phyloP scores from a whole-genome alignment of 768 basidiomycete species.

The Cystofilobasidium bisporidii region DNA sequence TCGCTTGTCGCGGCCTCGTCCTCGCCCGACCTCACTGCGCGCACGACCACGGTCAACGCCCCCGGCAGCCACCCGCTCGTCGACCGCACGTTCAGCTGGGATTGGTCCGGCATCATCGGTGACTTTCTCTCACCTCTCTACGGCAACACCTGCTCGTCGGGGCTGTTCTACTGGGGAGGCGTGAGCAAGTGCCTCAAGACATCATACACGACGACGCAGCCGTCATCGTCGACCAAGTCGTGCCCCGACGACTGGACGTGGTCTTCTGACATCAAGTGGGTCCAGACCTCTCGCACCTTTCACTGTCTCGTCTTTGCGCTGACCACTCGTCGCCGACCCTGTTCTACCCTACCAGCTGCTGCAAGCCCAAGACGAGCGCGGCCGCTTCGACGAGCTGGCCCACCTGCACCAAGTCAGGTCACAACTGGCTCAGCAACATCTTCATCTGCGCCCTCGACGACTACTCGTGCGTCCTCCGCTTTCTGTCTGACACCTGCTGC shows the following conservation, averaged over 20 bases:
- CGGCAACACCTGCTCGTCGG: neutral
- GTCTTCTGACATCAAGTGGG: neutral
- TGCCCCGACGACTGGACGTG: conserved; percentile 17
- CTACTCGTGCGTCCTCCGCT: neutral
- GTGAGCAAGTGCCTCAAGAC: neutral
- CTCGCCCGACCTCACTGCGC: neutral
- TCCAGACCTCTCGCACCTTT: neutral
- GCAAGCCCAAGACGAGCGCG: neutral
- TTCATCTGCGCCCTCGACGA: conserved; percentile 5
- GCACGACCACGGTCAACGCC: neutral
- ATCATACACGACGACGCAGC: neutral
- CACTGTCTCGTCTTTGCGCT: neutral
- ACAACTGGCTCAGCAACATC: conserved; percentile 7
- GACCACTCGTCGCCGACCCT: no score
- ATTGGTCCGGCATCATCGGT: neutral
- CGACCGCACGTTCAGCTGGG: neutral
- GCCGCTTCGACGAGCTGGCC: neutral
- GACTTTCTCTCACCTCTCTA: neutral
- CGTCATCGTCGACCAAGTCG: neutral
- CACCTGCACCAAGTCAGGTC: conserved; percentile 1
- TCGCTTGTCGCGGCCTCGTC: neutral
- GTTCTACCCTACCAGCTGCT: neutral
- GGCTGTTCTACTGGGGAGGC: neutral
- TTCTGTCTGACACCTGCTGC: neutral
- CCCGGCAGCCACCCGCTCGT: neutral